A percentile compares a stretch with the other conserved stretches of the same genome.
Conservation (phyloP, 2,329 filamentous ascomycete genomes). For the Trichoderma citrinoviride region DNA sequence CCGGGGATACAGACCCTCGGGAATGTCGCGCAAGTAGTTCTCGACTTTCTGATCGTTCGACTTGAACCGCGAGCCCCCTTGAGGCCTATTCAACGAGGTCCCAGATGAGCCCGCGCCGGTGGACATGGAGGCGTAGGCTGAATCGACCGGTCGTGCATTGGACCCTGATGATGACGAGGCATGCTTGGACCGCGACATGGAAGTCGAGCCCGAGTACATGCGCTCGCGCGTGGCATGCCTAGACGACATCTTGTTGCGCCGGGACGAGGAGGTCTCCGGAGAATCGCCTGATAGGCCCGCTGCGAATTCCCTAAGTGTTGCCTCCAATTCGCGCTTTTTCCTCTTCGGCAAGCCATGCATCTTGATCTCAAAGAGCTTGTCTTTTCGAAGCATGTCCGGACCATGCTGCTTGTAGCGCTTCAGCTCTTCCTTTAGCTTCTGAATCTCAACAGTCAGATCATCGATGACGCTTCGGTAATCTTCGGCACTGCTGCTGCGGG, state of each 20-base stretch:
- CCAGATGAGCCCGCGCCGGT: slow-evolving; percentile 47
- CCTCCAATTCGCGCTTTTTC: slow-evolving; percentile 75
- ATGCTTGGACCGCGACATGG: slow-evolving; percentile 50
- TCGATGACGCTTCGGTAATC: slow-evolving; percentile 83
- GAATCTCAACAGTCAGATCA: slow-evolving; percentile 81
- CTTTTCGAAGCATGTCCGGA: slow-evolving; percentile 64
- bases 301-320: slow-evolving; percentile 68
- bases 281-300: slow-evolving; percentile 55
- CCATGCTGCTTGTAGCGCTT: slow-evolving; percentile 68
- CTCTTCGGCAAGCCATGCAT: slow-evolving; percentile 68
- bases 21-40: slow-evolving; percentile 70
- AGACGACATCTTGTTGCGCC: slow-evolving; percentile 39
- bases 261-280: slow-evolving; percentile 41
- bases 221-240: slow-evolving; percentile 38
- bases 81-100: slow-evolving; percentile 39
- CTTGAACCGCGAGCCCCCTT: slow-evolving; percentile 37
- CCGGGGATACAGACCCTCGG: slow-evolving; percentile 63
- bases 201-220: slow-evolving; percentile 42
- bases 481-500: slow-evolving; percentile 62
- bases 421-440: slow-evolving; percentile 70
- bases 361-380: slow-evolving; percentile 81
- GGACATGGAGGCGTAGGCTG: slow-evolving; percentile 68
- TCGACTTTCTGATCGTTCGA: slow-evolving; percentile 61
- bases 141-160: slow-evolving; percentile 55
- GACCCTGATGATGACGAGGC: slow-evolving; percentile 53